Evolutionary conservation across 179 eudicot species (phyloP), one percentile per base, ranked within the genome.

Genomic region (Sideroxylon spinosum): DNA sequence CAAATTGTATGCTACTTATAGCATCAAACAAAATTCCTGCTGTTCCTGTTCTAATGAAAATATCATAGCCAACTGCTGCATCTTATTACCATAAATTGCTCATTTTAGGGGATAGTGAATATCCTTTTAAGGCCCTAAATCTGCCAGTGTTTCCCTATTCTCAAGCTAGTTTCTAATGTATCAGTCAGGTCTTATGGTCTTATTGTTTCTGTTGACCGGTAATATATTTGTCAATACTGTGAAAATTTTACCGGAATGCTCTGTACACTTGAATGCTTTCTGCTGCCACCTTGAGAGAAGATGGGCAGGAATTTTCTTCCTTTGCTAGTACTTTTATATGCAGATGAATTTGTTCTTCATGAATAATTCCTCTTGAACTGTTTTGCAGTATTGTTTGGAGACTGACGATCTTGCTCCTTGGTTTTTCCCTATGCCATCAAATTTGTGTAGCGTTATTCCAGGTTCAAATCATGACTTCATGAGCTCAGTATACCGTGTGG

Each of bases 381-480:
- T 73, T 37, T 74, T 82, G 78, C 93, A 95, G 99, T 76, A 76
- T 75, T 73, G 80, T 59, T 59, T 85, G 83, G 83, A 86, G 71
- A 80, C 92, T 79, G 86, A 86, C 55, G 89, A 88, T 85, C 86
- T 91, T 56, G 77, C 84, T 76, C 94, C 97, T 29, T 95, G 98
- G 98, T 84, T 76, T 87, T 93, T 95, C 70, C 98, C 99, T 53
- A 68, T 90, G 81, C 94, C 95, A 57, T 86, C 93, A 74, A 86
- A 89, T 79, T 77, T 80, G 63, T 89, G 92, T 78, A 82, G 79
- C 57, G 80, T 93, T 75, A 76, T 81, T 78, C 92, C 97, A 16
- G 97, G 99, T 66, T 93, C 98, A 81, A 95, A 95, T 87, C 94
- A 91, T 62, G 94, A 94, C 78, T 93, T 87, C 87, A 79, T 75